Conservation (phyloP, 768 basidiomycete species). For the Naganishia onofrii region DNA sequence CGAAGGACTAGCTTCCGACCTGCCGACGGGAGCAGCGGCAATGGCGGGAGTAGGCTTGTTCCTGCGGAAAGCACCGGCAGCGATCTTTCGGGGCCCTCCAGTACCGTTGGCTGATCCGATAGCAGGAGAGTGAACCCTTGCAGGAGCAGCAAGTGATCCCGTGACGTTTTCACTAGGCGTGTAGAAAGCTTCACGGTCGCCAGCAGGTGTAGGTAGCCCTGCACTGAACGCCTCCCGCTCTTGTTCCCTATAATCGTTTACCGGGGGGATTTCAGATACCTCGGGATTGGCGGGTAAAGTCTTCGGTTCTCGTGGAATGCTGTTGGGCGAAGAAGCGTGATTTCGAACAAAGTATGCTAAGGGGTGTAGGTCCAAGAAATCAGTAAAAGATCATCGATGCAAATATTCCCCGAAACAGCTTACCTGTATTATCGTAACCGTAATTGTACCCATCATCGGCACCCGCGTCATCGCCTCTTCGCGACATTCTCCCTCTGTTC, state of each 20-base stretch:
- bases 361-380: background rate
- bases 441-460: slow-evolving; percentile 28
- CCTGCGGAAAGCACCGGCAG: slow-evolving; percentile 31
- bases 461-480: slow-evolving; percentile 20
- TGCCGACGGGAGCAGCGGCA: background rate
- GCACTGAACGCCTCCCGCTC: slow-evolving; percentile 24
- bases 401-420: background rate
- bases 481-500: slow-evolving; percentile 20
- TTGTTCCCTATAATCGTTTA: background rate
- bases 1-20: background rate
- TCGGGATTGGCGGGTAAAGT: background rate
- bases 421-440: slow-evolving; percentile 28
- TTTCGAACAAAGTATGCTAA: slow-evolving; percentile 27
- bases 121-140: slow-evolving; percentile 12
- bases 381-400: background rate
- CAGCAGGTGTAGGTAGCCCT: slow-evolving; percentile 6
- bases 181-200: slow-evolving; percentile 24
- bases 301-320: slow-evolving; percentile 7
- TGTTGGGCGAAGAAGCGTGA: slow-evolving; percentile 22
- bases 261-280: slow-evolving; percentile 9
- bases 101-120: slow-evolving; percentile 12
- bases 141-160: slow-evolving; percentile 1
- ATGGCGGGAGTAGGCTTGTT: slow-evolving; percentile 26
- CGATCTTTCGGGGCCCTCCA: slow-evolving; percentile 28
- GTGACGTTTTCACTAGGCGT: slow-evolving; percentile 20